These are phyloP conservation scores for Puya raimondii DNA, from an alignment of 176 grass and related monocot genomes.

Conservation along the genomic window DNA sequence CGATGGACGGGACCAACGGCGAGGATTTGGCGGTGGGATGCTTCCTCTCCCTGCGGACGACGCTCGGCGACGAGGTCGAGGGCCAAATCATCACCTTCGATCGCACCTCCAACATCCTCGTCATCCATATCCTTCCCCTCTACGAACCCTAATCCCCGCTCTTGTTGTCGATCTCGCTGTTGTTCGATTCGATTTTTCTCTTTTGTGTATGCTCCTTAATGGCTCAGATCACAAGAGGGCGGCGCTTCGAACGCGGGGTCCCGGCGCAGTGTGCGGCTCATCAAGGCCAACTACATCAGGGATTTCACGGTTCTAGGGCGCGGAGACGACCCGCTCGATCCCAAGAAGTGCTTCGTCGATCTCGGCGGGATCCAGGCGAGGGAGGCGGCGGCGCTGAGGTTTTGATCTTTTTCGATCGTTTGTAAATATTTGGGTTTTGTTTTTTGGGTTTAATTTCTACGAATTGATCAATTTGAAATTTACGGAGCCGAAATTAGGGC, in stretches of 20 bases:
- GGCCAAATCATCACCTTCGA: slow-evolving; percentile 94
- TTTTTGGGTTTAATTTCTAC: not conserved
- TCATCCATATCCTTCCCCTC: slow-evolving; percentile 84
- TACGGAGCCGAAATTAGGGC: not conserved
- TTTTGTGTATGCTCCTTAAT: not conserved
- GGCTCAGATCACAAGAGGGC: slow-evolving; percentile 66
- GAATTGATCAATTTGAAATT: slow-evolving; percentile 8
- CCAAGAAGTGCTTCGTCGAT: slow-evolving; percentile 58
- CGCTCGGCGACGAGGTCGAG: slow-evolving; percentile 70
- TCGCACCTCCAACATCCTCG: slow-evolving; percentile 76
- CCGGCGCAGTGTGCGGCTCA: slow-evolving; percentile 57
- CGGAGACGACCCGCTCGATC: slow-evolving; percentile 71
- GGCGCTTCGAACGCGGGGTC: slow-evolving; percentile 36
- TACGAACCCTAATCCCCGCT: not conserved
- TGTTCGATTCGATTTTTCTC: slow-evolving; percentile 10
- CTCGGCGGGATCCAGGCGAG: slow-evolving; percentile 57
- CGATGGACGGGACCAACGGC: slow-evolving; percentile 35
- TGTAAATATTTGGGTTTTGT: not conserved
- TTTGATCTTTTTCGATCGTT: not conserved
- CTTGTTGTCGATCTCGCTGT: not conserved
- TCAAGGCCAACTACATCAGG: slow-evolving; percentile 87
- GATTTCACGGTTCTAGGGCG: slow-evolving; percentile 56
- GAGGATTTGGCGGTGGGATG: slow-evolving; percentile 85
- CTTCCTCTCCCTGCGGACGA: slow-evolving; percentile 63
- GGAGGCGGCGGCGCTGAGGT: slow-evolving; percentile 86